Evolutionary conservation across 495 filamentous ascomycete genomes (phyloP).

Genomic region (Hyphodiscus hymeniophilus): DNA sequence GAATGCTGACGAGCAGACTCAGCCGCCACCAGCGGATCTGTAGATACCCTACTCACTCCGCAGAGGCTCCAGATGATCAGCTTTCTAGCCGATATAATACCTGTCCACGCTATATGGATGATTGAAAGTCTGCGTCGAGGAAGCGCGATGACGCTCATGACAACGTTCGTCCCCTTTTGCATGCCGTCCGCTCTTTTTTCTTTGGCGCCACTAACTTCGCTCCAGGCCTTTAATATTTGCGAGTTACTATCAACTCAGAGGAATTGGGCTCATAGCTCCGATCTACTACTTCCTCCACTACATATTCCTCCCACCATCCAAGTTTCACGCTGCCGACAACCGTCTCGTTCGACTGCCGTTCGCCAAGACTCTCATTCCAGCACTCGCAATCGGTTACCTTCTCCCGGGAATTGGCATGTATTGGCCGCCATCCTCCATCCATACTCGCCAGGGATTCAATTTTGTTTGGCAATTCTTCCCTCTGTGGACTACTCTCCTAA

Average conservation of each 20-base stretch:
- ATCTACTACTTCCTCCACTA: conserved; percentile 31
- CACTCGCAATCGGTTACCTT: conserved; percentile 25
- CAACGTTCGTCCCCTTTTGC: conserved; percentile 7
- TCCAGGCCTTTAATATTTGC: conserved; percentile 24
- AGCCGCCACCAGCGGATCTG: no score
- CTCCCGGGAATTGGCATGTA: conserved; percentile 29
- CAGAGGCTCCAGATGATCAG: conserved; percentile 10
- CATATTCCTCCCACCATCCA: conserved; percentile 19
- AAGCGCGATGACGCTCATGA: conserved; percentile 7
- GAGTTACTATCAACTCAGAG: conserved; percentile 26
- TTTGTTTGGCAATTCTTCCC: conserved; percentile 32
- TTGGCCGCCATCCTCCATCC: conserved; percentile 15
- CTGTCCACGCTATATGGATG: conserved; percentile 12
- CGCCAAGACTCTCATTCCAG: conserved; percentile 28
- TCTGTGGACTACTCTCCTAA: conserved; percentile 21
- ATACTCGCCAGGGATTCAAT: conserved; percentile 24
- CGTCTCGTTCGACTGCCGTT: conserved; percentile 21
- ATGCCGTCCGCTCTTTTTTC: not conserved
- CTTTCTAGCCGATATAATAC: conserved; percentile 13
- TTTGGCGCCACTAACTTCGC: conserved; percentile 1
- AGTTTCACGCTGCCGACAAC: conserved; percentile 22
- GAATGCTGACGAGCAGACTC: no score
- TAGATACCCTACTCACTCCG: no score
- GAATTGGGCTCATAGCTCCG: conserved; percentile 29
- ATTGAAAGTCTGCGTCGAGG: conserved; percentile 12